Evolutionary conservation across 805 yeast species (phyloP), one percentile per base, ranked within the genome.

Genomic region (Saccharomycopsis schoenii): DNA sequence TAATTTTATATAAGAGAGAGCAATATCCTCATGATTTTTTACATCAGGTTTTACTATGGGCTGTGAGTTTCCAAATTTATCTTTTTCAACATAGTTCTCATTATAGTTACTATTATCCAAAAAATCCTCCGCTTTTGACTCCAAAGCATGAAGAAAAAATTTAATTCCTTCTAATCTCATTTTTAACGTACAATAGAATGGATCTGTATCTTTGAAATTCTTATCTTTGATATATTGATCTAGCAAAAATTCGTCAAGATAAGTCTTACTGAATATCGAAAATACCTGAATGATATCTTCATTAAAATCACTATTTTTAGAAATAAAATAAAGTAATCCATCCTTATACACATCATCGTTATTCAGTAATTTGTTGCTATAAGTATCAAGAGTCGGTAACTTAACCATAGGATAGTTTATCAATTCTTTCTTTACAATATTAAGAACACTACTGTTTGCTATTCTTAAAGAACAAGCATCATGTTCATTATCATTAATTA

Each of bases 391-490:
- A 39, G 55, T 58, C 2, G 66, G 67, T 12, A 36, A 74, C n/a
- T 61, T 58, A 15, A 63, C 39, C 19, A 29, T 51, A 4, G 69
- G 8, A 80, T 71, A 0, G 81, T 47, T 24, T 11, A 24, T 47
- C n/a, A 24, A 47, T 25, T 21, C 34, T 29, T 56, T 14, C 9
- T 40, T 12, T 2, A 17, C 81, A 15, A 80, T 71, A 15, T 69
- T 71, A 0, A 69, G 42, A 66, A 69, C 59, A 65, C 60, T 1
- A 61, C 64, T 14, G 74, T 76, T 10, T 88, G 73, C 68, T 62
- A 90, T 75, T 8, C 86, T 79, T 55, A 91, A 76, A n/a, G 83
- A 84, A 1, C 85, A 74, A 3, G 76, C 68, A 65, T 88, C 93
- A 39, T 83, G 82, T 14, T 74, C 72, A 66, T 87, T 88, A 57